Base-by-base conservation (phyloP, 2,329 filamentous ascomycete species). In the Alternaria dauci region DNA sequence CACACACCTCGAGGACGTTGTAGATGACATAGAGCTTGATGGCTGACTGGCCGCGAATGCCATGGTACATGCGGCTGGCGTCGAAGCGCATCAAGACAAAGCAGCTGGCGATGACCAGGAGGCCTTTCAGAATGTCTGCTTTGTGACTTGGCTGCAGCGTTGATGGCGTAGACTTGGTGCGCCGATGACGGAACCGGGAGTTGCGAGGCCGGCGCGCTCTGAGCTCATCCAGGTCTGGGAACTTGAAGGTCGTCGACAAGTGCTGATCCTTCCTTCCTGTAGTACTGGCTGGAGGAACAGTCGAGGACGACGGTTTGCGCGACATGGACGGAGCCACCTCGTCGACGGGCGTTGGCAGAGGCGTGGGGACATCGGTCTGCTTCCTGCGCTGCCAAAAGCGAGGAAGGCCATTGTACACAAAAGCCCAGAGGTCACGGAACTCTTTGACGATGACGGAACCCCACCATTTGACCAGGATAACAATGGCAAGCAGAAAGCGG, bases 1-100 rank as follows among this genome's bases (percentile, higher is more conserved):
- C 95, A 55, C 91, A 91, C 2, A 96, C 91, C 80, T 99, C 95
- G 5, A 99, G 87, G 34, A 97, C 92, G 74, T 99, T 99, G 83
- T 97, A 99, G 56, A 99, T 98, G 60, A 99, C 95, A 77, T 99
- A 99, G 11, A 99, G 86, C 76, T 99, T 99, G 81, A 99, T 97
- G 8, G 94, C 94, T 2, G 94, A 94, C 78, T 99, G 95, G 0
- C 93, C 95, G 47, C 94, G 90, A 70, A 99, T 97, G 71, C 94
- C 94, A 78, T 99, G 95, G 74, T 99, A 99, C 92, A 98, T 97
- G 52, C 94, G 88, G 75, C 94, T 97, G 6, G 95, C 95, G 76
- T 99, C 96, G 46, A 99, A 90, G 25, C 88, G 89, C 89, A 97
- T 94, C 52, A 99, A 83, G 14, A 94, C 88, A 52, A 91, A 83